Evolutionary conservation across 73 alveolate species (phyloP), one percentile per base, ranked within the genome.

Genomic region (Paramecium pentaurelia): DNA sequence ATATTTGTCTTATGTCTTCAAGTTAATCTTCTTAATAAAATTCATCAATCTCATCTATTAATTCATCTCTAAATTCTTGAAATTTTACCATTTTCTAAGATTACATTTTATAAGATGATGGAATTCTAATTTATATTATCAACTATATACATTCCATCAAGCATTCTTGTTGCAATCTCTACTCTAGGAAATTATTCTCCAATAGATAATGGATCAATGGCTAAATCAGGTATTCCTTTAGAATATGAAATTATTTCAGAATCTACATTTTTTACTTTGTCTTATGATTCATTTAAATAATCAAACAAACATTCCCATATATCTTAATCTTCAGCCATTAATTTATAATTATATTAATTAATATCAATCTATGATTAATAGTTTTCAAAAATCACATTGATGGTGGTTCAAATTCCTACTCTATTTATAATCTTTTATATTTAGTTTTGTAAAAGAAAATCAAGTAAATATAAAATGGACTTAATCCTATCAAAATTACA

Each of bases 301-400:
- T 28, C 40, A 68, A 32, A 28, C 11, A 68, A 51, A 4, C 40
- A 14, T 12, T 28, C 47, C 84, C 84, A 68, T 32, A 68, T 68
- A 68, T 68, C 84, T 68, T 68, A 28, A 32, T 68, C 84, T 34
- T 68, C 84, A 32, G 84, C 84, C 84, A 68, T 68, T 68, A 68
- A 68, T 32, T 68, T 68, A 34, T 32, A 68, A 28, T 25, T 68
- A 32, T 68, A 68, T 68, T 68, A 32, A 68, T 68, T 68, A 22
- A 22, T 22, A 22, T 68, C 47, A 68, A 8, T 68, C 28, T 68
- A 28, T 32, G 20, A 28, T 6, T 32, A 14, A 68, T 22, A 68
- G 40, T 68, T 12, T 68, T 68, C 47, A 32, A 54, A 22, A n/a
- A 49, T 49, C 60, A 49, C 20, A 49, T 49, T 54, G 70, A 5